Conservation (phyloP, 208 protist genomes). For the Phytomonas sp. region DNA sequence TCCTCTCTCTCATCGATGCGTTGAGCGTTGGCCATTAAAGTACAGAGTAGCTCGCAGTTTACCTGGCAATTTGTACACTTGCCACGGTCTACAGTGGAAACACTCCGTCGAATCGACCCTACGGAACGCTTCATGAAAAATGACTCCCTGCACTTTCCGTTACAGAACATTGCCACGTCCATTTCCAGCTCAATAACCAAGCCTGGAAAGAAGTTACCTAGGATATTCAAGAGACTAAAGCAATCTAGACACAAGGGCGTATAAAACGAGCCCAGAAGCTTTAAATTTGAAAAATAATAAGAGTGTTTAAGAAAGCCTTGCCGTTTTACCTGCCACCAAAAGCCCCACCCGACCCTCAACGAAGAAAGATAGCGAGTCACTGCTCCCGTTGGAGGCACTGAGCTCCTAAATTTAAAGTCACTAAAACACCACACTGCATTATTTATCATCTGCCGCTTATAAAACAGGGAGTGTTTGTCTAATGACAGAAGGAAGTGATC, state of each 20-base stretch:
- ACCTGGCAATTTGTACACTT: constrained; percentile 63
- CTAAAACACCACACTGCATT: constrained; percentile 22
- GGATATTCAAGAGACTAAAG: constrained; percentile 11
- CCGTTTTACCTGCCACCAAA: constrained; percentile 42
- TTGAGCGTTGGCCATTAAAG: constrained; percentile 14
- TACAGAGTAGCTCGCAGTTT: constrained; percentile 48
- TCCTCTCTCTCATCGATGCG: constrained; percentile 14
- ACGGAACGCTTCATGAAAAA: constrained; percentile 65
- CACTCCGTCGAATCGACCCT: constrained; percentile 37
- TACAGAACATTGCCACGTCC: constrained; percentile 64
- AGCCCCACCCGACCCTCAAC: constrained; percentile 27
- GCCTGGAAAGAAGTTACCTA: constrained; percentile 21
- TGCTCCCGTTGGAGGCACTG: not conserved
- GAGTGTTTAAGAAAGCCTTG: constrained; percentile 17
- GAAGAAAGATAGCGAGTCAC: constrained; percentile 17
- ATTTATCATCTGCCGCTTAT: constrained; percentile 22
- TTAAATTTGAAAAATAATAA: constrained; percentile 27
- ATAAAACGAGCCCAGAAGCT: not conserved
- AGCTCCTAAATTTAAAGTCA: constrained; percentile 13
- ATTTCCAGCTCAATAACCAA: constrained; percentile 23
- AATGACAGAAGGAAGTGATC: constrained; percentile 33
- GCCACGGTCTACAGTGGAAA: constrained; percentile 44
- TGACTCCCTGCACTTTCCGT: constrained; percentile 38
- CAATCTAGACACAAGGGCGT: constrained; percentile 29
- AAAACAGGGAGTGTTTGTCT: constrained; percentile 23